Base-by-base conservation (phyloP, 2,329 filamentous ascomycete genomes). In the Verticillium dahliae region DNA sequence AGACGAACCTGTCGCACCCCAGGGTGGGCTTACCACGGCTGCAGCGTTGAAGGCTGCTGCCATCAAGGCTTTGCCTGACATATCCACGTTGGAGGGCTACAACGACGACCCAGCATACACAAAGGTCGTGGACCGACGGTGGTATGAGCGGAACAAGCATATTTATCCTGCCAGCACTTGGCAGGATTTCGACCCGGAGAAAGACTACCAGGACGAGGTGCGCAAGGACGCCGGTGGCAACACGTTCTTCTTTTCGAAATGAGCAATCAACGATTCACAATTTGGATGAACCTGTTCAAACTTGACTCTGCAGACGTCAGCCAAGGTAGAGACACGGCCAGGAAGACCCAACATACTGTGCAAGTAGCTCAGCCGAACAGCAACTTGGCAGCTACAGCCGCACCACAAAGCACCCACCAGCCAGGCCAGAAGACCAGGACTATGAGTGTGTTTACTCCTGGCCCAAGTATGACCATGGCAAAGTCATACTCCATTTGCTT, bases 101-200 rank as follows among this genome's bases (percentile, higher is more conserved):
- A 75, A 81, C 50, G 90, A 95, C 64, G 93, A 98, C 68, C 87
- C 93, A 1, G 84, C 84, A 3, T 76, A 90, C 65, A 98, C 94
- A 3, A 98, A 97, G 73, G 93, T 99, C 3, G 94, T 99, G 4
- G 94, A 99, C 77, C 85, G 95, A 63, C 82, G 95, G 63, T 99
- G 95, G 95, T 99, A 97, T 73, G 92, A 97, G 79, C 86, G 88
- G 70, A 97, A 98, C 74, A 99, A 98, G 76, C 95, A 99, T 75
- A 98, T 99, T 62, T 99, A 94, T 73, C 95, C 95, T 0, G 94
- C 94, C 22, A 98, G 91, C 72, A 85, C 94, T 56, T 99, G 95
- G 95, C 91, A 93, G 69, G 90, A 96, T 65, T 99, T 96, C 73
- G 93, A 97, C 67, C 90, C 92, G 0, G 91, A 91, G 64, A 91